These are phyloP conservation scores for Trypanosoma mega DNA, from an alignment of 208 protist species.

Conservation along the genomic window DNA sequence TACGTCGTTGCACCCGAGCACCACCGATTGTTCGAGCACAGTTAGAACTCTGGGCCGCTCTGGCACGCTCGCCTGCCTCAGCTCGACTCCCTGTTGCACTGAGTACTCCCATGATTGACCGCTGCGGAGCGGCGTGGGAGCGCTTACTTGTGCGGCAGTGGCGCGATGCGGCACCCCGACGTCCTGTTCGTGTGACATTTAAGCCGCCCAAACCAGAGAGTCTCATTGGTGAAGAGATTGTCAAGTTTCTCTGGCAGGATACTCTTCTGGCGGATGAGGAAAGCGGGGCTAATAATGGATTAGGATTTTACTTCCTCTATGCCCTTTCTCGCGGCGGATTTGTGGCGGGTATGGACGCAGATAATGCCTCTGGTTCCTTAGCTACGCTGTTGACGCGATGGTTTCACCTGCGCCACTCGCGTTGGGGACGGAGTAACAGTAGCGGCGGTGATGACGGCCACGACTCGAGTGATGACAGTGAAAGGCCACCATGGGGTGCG, in stretches of 20 bases:
- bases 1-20: slow-evolving; percentile 53
- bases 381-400: slow-evolving; percentile 54
- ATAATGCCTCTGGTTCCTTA: slow-evolving; percentile 37
- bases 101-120: slow-evolving; percentile 35
- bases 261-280: slow-evolving; percentile 73
- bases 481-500: slow-evolving; percentile 58
- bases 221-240: slow-evolving; percentile 40
- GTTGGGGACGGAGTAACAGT: slow-evolving; percentile 66
- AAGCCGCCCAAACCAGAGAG: slow-evolving; percentile 25
- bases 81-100: slow-evolving; percentile 18
- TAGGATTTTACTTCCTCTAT: slow-evolving; percentile 90
- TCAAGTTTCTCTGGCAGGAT: slow-evolving; percentile 68
- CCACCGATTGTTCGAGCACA: slow-evolving; percentile 50
- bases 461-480: too few species aligned
- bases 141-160: slow-evolving; percentile 49
- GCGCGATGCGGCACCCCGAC: slow-evolving; percentile 49
- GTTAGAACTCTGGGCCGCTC: slow-evolving; percentile 47
- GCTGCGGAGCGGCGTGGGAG: slow-evolving; percentile 67
- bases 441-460: too few species aligned
- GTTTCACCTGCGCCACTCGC: slow-evolving; percentile 75
- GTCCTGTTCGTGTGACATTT: slow-evolving; percentile 51
- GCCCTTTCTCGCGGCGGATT: slow-evolving; percentile 36
- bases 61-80: not conserved
- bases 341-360: slow-evolving; percentile 23
- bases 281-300: slow-evolving; percentile 61